Base-by-base conservation (phyloP, 257 asterid genomes). In the Solanum corneliomulleri region DNA sequence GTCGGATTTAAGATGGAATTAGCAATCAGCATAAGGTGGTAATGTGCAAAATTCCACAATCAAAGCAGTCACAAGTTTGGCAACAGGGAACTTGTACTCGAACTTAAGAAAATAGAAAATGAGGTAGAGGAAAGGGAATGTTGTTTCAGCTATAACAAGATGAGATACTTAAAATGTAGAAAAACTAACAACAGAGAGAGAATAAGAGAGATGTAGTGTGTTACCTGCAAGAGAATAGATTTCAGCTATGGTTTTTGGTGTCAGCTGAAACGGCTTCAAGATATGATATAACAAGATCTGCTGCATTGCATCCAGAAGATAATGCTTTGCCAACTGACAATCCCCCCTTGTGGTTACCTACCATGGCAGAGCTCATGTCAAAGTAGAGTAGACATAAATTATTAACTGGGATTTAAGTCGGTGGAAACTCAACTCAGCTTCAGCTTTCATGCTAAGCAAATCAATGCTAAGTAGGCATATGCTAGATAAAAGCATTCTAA, bases 311-410 rank as follows among this genome's bases (percentile, higher is more conserved):
- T 66, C 98, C 99, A 27, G 91, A 93, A 23, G 97, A 91, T 88
- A 95, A 89, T 88, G 99, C 98, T 93, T 94, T 96, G 82, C 99
- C 98, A 84, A 96, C 99, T 47, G 98, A 94, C 87, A 95, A 86
- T 88, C 98, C 99, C 72, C 95, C 96, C 92, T 92, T 96, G 93
- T 95, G 97, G 95, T 96, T 96, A 88, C 99, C 99, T 96, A 88
- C 41, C 92, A 89, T 83, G 87, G 33, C 64, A 72, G 35, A 72
- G 45, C 23, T 81, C 82, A 39, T 83, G 70, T 35, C 77, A 21
- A 84, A 70, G 37, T 42, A 47, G 9, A 27, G 85, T 3, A 13
- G 45, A 29, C 31, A 81, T 81, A 81, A 49, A 29, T 20, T 81
- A 29, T 81, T 49, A 29, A 33, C 85, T 81, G 20, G 20, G 45